Evolutionary conservation across 371 early-diverging fungal species (phyloP).

Genomic region (Furculomyces boomerangus): DNA sequence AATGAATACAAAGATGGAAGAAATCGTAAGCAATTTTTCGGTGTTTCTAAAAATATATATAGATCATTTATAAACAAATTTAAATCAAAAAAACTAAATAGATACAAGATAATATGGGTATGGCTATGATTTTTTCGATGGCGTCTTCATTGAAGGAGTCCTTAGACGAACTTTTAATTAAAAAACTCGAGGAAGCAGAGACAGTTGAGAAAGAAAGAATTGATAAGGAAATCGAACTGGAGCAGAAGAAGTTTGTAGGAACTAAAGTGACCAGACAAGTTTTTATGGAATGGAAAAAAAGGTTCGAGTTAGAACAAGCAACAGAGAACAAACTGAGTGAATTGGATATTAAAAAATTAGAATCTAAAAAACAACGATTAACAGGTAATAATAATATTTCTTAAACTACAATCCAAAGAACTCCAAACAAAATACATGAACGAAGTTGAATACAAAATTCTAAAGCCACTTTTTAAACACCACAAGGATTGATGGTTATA

Average conservation of each 20-base stretch:
- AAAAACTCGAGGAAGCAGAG: constrained; percentile 30
- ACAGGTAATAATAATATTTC: constrained; percentile 15
- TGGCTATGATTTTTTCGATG: constrained; percentile 85
- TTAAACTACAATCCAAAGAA: constrained; percentile 21
- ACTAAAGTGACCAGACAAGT: constrained; percentile 62
- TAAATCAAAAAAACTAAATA: background rate
- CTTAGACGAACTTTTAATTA: constrained; percentile 37
- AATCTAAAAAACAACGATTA: constrained; percentile 9
- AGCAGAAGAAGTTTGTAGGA: constrained; percentile 59
- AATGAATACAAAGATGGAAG: constrained; percentile 4
- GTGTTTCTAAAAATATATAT: too few species aligned
- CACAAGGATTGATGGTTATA: constrained; percentile 1
- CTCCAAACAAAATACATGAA: too few species aligned
- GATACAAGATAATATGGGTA: constrained; percentile 57
- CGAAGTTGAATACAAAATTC: constrained; percentile 1
- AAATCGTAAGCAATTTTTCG: too few species aligned
- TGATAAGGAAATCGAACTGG: constrained; percentile 56
- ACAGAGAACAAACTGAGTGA: constrained; percentile 23
- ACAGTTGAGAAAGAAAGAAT: constrained; percentile 34
- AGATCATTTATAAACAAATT: too few species aligned
- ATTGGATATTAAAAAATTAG: constrained; percentile 23
- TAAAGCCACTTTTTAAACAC: constrained; percentile 7
- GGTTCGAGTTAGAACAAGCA: constrained; percentile 55
- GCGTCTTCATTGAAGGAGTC: constrained; percentile 57
- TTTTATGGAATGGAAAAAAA: constrained; percentile 62